Conservation (phyloP, 768 basidiomycete genomes). For the Paxillus involutus region DNA sequence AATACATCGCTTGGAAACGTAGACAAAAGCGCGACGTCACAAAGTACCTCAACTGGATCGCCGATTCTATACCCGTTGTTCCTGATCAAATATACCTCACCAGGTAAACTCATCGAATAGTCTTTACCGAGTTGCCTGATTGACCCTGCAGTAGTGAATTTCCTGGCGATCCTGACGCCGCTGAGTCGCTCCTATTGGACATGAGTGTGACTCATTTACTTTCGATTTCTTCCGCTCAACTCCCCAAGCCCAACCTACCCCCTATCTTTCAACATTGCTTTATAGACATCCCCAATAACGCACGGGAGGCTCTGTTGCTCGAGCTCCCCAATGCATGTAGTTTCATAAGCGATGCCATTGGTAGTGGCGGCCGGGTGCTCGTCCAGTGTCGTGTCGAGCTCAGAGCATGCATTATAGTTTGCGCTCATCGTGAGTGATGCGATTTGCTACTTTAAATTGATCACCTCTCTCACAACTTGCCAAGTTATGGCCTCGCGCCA, state of each 20-base stretch:
- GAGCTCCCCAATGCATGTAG: slow-evolving; percentile 45
- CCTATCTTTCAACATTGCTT: slow-evolving; percentile 39
- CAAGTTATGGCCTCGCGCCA: slow-evolving; percentile 49
- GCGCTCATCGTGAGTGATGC: slow-evolving; percentile 48
- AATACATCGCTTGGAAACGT: slow-evolving; percentile 61
- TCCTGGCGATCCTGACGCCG: slow-evolving; percentile 51
- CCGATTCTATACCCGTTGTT: slow-evolving; percentile 53
- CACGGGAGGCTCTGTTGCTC: slow-evolving; percentile 42
- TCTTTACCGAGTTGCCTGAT: not conserved
- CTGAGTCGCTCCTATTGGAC: slow-evolving; percentile 49
- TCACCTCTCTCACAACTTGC: slow-evolving; percentile 2
- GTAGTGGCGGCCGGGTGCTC: slow-evolving; percentile 45
- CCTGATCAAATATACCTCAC: slow-evolving; percentile 50
- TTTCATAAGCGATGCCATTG: slow-evolving; percentile 45
- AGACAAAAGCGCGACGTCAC: slow-evolving; percentile 52
- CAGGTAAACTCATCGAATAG: slow-evolving; percentile 35
- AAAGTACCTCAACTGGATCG: slow-evolving; percentile 48
- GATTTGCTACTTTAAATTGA: not conserved
- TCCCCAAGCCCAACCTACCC: slow-evolving; percentile 32
- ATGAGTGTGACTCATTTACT: slow-evolving; percentile 54
- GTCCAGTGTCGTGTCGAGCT: slow-evolving; percentile 56
- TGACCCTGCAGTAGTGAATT: slow-evolving; percentile 44
- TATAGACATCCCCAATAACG: slow-evolving; percentile 39
- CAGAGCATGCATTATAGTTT: slow-evolving; percentile 51
- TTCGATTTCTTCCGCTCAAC: slow-evolving; percentile 52